Evolutionary conservation across 176 grass and related monocot genomes (phyloP).

Genomic region (Bolboschoenus planiculmis): DNA sequence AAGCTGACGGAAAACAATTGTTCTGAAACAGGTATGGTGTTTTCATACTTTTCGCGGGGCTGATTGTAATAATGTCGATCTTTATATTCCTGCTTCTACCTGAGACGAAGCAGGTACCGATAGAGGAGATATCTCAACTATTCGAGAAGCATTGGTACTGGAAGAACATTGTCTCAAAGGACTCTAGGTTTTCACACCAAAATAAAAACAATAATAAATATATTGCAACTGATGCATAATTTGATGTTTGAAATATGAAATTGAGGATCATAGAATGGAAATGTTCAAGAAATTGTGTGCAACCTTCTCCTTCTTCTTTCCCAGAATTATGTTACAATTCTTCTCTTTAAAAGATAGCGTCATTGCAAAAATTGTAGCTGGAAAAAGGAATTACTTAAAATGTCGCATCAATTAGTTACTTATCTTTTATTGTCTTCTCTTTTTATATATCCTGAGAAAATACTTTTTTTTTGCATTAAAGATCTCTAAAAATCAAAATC

Average conservation of each 20-base stretch:
- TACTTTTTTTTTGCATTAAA: neutral
- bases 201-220: neutral
- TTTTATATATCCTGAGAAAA: neutral
- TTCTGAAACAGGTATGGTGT: conserved; percentile 51
- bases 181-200: conserved; percentile 20
- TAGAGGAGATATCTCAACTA: conserved; percentile 86
- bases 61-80: conserved; percentile 82
- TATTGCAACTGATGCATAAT: neutral
- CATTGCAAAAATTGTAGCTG: neutral
- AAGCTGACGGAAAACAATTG: neutral
- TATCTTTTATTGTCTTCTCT: neutral
- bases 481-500: neutral
- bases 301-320: neutral
- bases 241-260: neutral
- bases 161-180: conserved; percentile 62
- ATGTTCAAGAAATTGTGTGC: neutral
- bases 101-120: conserved; percentile 97
- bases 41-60: conserved; percentile 73
- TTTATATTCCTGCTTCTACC: conserved; percentile 80
- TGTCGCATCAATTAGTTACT: neutral
- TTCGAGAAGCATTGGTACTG: conserved; percentile 97
- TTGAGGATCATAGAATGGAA: neutral
- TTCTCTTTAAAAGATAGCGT: neutral
- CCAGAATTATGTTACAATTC: neutral
- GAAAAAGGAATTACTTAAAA: neutral